These are phyloP conservation scores for Naganishia vaughanmartiniae DNA, from an alignment of 768 basidiomycete genomes.

Conservation along the genomic window DNA sequence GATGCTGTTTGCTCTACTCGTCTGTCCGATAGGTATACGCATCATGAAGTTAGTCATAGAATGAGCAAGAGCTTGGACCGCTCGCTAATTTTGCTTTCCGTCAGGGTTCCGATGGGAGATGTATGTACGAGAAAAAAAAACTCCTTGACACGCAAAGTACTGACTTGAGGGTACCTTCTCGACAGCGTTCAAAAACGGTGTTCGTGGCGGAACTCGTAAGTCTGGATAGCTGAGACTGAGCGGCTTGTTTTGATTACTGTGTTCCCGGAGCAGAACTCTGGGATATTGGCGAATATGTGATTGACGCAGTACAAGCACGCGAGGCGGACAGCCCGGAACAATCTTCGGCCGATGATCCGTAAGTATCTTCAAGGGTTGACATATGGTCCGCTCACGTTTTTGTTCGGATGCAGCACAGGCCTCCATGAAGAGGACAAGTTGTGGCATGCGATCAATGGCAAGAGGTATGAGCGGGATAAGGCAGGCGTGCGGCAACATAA, in stretches of 20 bases:
- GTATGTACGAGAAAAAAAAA: background rate
- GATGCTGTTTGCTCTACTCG: background rate
- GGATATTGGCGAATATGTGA: slow-evolving; percentile 29
- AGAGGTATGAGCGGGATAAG: background rate
- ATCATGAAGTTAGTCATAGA: slow-evolving; percentile 2
- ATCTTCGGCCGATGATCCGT: slow-evolving; percentile 6
- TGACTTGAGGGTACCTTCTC: background rate
- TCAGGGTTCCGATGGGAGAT: slow-evolving; percentile 22
- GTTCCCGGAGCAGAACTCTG: slow-evolving; percentile 21
- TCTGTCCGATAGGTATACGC: slow-evolving; percentile 10
- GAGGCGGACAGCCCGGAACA: slow-evolving; percentile 13
- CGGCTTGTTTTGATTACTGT: background rate
- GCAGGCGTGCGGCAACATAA: slow-evolving; percentile 5
- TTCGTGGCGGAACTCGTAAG: slow-evolving; percentile 24
- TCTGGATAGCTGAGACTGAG: background rate
- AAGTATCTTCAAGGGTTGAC: background rate
- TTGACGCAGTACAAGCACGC: slow-evolving; percentile 20
- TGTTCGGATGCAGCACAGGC: background rate
- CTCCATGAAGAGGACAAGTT: slow-evolving; percentile 24
- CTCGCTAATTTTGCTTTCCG: background rate
- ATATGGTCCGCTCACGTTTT: background rate
- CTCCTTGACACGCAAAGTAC: background rate
- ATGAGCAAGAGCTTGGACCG: no score
- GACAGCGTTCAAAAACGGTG: slow-evolving; percentile 27
- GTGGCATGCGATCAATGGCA: slow-evolving; percentile 18